Conservation (phyloP, 768 basidiomycete species). For the Steccherinum ochraceum region DNA sequence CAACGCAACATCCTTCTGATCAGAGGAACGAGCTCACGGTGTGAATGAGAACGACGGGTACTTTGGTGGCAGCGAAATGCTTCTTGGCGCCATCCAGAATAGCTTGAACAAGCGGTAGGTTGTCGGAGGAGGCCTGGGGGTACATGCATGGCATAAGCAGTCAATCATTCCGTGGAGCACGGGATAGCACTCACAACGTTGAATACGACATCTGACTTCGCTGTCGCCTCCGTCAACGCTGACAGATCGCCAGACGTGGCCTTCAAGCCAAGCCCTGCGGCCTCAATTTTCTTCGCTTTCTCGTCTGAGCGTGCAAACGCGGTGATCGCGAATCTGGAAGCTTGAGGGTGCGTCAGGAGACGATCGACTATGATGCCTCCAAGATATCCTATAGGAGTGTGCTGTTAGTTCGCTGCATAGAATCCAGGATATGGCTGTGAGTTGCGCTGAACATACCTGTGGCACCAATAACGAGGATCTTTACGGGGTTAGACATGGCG, state of each 20-base stretch:
- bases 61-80: not conserved
- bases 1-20: not conserved
- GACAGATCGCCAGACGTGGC: conserved; percentile 16
- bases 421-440: not conserved
- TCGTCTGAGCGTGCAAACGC: conserved; percentile 38
- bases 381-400: conserved; percentile 40
- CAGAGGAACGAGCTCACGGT: not conserved
- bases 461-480: conserved; percentile 7
- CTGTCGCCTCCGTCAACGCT: conserved; percentile 32
- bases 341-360: conserved; percentile 37
- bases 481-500: not conserved
- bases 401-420: conserved; percentile 2
- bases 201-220: conserved; percentile 36
- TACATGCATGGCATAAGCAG: not conserved
- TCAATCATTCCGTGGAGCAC: not conserved
- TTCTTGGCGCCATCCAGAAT: not conserved
- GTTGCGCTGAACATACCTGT: conserved; percentile 5
- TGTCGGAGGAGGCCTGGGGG: not conserved
- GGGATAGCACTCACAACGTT: conserved; percentile 7
- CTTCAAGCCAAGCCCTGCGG: conserved; percentile 11
- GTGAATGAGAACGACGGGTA: not conserved
- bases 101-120: not conserved
- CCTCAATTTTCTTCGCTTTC: conserved; percentile 25
- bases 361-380: conserved; percentile 46
- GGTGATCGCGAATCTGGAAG: conserved; percentile 36